phyloP scores from a whole-genome alignment of 805 yeast species.

The Metschnikowia anglica region DNA sequence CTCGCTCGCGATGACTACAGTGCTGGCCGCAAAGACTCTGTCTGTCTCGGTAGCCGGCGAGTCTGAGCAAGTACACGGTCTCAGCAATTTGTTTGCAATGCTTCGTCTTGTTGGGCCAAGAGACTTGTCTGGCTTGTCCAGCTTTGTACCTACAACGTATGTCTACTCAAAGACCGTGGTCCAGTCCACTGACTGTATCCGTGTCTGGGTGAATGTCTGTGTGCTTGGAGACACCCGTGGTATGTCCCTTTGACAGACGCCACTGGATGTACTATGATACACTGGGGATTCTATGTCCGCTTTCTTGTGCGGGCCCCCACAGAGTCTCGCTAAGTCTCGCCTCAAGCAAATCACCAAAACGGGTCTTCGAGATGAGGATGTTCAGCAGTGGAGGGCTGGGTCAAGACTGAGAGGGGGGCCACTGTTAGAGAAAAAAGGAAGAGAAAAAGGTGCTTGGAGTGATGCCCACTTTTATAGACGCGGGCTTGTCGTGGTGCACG shows the following conservation, averaged over 20 bases:
- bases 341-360: slow-evolving; percentile 43
- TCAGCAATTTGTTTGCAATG: too few relatives aligned
- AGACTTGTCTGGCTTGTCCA: too few relatives aligned
- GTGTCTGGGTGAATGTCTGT: slow-evolving; percentile 32
- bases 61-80: too few relatives aligned
- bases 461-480: background rate
- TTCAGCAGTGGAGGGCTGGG: slow-evolving; percentile 16
- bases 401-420: slow-evolving; percentile 18
- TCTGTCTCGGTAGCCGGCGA: too few relatives aligned
- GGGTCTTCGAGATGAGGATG: slow-evolving; percentile 39
- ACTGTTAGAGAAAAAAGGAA: background rate
- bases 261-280: slow-evolving; percentile 50
- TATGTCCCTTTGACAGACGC: slow-evolving; percentile 24
- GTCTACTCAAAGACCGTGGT: too few relatives aligned
- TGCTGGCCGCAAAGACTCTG: too few relatives aligned
- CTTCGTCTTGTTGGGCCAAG: too few relatives aligned
- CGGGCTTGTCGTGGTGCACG: slow-evolving; percentile 8
- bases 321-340: slow-evolving; percentile 32
- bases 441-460: background rate
- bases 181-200: too few relatives aligned
- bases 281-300: slow-evolving; percentile 28
- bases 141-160: background rate
- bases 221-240: slow-evolving; percentile 52
- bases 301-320: slow-evolving; percentile 30
- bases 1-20: too few relatives aligned